Conservation (phyloP, 129 eudicot genomes). For the Calendula officinalis region DNA sequence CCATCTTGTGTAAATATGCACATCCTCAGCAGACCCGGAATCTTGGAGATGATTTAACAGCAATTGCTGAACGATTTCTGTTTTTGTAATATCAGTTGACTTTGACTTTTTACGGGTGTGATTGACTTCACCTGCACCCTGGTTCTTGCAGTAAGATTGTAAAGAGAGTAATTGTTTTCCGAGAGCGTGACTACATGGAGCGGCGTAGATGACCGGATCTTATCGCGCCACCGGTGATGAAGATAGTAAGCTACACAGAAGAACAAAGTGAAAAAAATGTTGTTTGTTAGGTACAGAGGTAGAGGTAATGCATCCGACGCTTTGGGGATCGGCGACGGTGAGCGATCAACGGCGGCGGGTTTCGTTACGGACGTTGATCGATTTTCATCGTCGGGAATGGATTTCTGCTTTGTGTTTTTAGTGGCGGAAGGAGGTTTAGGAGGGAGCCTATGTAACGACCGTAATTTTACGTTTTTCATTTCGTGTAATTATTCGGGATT, state of each 20-base stretch:
- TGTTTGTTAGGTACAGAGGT: conserved; percentile 64
- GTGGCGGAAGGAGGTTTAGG: conserved; percentile 14
- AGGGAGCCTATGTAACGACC: conserved; percentile 32
- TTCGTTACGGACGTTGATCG: not conserved
- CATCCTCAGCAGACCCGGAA: conserved; percentile 73
- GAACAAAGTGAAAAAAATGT: conserved; percentile 61
- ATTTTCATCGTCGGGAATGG: conserved; percentile 10
- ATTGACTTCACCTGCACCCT: too few relatives aligned
- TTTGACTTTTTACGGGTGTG: conserved; percentile 40
- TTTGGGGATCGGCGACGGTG: conserved; percentile 38
- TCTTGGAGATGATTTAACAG: conserved; percentile 86
- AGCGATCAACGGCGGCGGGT: conserved; percentile 1
- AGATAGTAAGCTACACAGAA: too few relatives aligned
- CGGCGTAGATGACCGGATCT: too few relatives aligned
- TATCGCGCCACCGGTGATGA: too few relatives aligned
- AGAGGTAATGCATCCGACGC: conserved; percentile 83
- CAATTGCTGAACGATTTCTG: conserved; percentile 88
- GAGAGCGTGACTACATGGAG: too few relatives aligned
- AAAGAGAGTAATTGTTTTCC: too few relatives aligned
- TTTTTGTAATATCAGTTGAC: conserved; percentile 44
- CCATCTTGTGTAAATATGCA: conserved; percentile 85
- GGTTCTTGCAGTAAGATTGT: too few relatives aligned
- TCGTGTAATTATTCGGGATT: too few relatives aligned
- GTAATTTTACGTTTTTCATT: too few relatives aligned
- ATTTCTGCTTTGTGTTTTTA: conserved; percentile 5